A percentile compares a stretch with the other conserved stretches of the same genome.
These are phyloP conservation scores for Podospora comata DNA, from an alignment of 495 filamentous ascomycete genomes.

Conservation along the genomic window DNA sequence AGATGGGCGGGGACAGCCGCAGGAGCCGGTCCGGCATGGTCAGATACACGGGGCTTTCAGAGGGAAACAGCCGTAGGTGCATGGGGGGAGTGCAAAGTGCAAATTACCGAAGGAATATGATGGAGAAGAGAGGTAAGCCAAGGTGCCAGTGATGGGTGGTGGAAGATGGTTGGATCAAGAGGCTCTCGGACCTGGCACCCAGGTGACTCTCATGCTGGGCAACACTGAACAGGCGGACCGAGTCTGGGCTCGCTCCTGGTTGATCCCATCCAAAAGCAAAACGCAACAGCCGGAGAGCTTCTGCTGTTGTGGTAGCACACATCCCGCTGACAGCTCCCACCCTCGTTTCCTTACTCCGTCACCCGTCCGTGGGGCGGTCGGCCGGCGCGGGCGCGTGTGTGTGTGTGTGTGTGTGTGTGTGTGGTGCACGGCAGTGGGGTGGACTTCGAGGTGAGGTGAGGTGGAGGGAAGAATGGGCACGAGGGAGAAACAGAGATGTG, in stretches of 20 bases:
- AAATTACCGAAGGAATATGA: not conserved
- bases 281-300: not conserved
- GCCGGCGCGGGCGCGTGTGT: not conserved
- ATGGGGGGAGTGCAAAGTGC: not conserved
- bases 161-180: not conserved
- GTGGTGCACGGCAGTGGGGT: constrained; percentile 2
- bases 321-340: not conserved
- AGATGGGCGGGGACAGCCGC: not conserved
- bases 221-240: too few relatives aligned
- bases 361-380: constrained; percentile 2
- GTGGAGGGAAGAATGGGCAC: not conserved
- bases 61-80: not conserved
- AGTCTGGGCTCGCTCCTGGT: too few relatives aligned
- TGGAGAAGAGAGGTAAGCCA: not conserved
- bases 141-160: not conserved
- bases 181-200: not conserved
- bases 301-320: constrained; percentile 3
- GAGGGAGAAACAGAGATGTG: not conserved
- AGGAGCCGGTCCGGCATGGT: not conserved
- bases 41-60: not conserved
- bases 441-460: not conserved
- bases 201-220: too few relatives aligned
- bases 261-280: not conserved
- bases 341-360: not conserved
- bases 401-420: not conserved